phyloP scores from a whole-genome alignment of 163 green algal species.

The Trebouxiophyceae sp. region DNA sequence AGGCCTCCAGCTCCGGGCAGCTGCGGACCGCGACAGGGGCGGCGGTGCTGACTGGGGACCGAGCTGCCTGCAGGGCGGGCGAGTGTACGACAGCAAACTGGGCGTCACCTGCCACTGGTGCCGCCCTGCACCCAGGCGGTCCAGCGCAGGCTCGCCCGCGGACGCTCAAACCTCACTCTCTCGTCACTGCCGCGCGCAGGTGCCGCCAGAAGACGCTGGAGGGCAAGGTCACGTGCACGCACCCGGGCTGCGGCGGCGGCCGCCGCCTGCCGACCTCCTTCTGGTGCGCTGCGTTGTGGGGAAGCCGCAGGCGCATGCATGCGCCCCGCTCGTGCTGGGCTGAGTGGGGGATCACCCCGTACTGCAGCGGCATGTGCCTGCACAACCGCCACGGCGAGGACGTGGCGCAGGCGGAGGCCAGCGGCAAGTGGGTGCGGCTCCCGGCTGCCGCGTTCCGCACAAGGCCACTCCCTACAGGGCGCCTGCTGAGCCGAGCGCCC shows the following conservation, averaged over 20 bases:
- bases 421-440: constrained; percentile 37
- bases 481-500: background rate
- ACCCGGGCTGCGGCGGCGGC: constrained; percentile 37
- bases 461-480: too few relatives aligned
- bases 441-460: too few relatives aligned
- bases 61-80: constrained; percentile 41
- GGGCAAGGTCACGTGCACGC: constrained; percentile 58
- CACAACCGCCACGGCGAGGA: constrained; percentile 72
- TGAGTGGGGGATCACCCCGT: too few relatives aligned
- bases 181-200: too few relatives aligned
- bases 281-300: too few relatives aligned
- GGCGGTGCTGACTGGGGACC: background rate
- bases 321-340: too few relatives aligned
- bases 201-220: constrained; percentile 80
- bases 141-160: too few relatives aligned
- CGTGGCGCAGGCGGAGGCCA: constrained; percentile 37
- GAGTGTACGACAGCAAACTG: constrained; percentile 61
- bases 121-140: too few relatives aligned
- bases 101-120: constrained; percentile 75
- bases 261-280: constrained; percentile 49
- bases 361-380: constrained; percentile 59
- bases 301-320: too few relatives aligned
- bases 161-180: too few relatives aligned
- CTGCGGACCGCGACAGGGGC: background rate
- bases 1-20: background rate